These are phyloP conservation scores for Tolypocladium endophyticum DNA, from an alignment of 2,329 filamentous ascomycete genomes.

Conservation along the genomic window DNA sequence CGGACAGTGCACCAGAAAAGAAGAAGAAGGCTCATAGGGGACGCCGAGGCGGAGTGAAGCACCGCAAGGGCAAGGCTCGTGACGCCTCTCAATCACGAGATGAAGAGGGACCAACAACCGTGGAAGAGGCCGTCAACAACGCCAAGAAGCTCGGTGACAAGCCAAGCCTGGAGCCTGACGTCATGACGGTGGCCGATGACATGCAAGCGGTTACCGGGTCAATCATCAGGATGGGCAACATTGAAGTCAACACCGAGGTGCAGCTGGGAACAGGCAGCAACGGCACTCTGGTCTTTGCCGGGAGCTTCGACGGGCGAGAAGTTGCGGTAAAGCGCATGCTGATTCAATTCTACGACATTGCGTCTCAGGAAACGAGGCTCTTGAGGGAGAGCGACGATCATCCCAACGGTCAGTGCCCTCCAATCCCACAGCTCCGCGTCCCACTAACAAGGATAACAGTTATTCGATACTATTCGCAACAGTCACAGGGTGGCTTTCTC, in stretches of 20 bases:
- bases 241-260: constrained; percentile 53
- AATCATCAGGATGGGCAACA: constrained; percentile 50
- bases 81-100: constrained; percentile 39
- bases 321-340: constrained; percentile 97
- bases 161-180: constrained; percentile 48
- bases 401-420: constrained; percentile 54
- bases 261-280: constrained; percentile 76
- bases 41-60: constrained; percentile 59
- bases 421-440: background rate
- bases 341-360: constrained; percentile 90
- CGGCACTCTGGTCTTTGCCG: constrained; percentile 91
- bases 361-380: constrained; percentile 84
- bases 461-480: constrained; percentile 90
- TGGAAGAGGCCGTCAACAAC: constrained; percentile 52
- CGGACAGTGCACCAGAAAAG: constrained; percentile 28
- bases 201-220: constrained; percentile 49
- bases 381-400: constrained; percentile 92
- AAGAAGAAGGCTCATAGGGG: constrained; percentile 63
- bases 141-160: constrained; percentile 47
- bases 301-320: constrained; percentile 85
- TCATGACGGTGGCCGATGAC: constrained; percentile 46
- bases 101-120: constrained; percentile 29
- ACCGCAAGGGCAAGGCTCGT: constrained; percentile 47
- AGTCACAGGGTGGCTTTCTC: constrained; percentile 78
- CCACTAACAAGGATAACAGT: constrained; percentile 37